Base-by-base conservation (phyloP, 2,329 filamentous ascomycete genomes). In the Talaromyces sp. region DNA sequence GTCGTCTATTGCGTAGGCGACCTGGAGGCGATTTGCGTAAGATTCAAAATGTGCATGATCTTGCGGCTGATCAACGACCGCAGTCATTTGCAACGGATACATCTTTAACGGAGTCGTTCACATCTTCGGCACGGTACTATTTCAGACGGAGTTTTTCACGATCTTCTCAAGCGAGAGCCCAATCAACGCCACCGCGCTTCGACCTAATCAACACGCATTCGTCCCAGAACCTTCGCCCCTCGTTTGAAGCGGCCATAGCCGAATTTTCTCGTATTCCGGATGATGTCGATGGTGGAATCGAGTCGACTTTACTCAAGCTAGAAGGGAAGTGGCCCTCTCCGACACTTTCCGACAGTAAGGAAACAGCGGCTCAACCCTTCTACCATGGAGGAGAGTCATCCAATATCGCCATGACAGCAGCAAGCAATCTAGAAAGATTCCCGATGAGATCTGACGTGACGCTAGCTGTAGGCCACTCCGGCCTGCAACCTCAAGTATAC, bases 221-320 rank as follows among this genome's bases (percentile, higher is more conserved):
- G 2, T 84, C 84, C 2, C 82, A 84, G 64, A 81, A 84, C 59
- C 65, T 86, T 18, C 77, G 84, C 50, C 82, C 83, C 1, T 97
- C 93, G 0, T 97, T 98, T 68, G 92, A 98, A 74, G 88, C 85
- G 2, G 92, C 96, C 69, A 91, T 96, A 1, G 88, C 93, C 64
- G 91, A 91, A 69, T 85, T 99, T 60, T 91, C 93, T 1, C 88
- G 90, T 61, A 91, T 98, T 28, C 92, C 93, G 0, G 93, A 97
- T 71, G 91, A 96, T 65, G 88, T 89, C 52, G 91, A 96, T 71
- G 92, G 92, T 6, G 93, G 93, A 12, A 88, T 98, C 28, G 95
- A 98, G 72, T 92, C 93, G n/a, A 91, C 95, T 0, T 76, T 99
- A 58, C 78, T 93, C 69, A 99, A 98, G 71, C 82, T 99, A 0